Conservation (phyloP, 257 asterid species). For the Solanum arcanum region DNA sequence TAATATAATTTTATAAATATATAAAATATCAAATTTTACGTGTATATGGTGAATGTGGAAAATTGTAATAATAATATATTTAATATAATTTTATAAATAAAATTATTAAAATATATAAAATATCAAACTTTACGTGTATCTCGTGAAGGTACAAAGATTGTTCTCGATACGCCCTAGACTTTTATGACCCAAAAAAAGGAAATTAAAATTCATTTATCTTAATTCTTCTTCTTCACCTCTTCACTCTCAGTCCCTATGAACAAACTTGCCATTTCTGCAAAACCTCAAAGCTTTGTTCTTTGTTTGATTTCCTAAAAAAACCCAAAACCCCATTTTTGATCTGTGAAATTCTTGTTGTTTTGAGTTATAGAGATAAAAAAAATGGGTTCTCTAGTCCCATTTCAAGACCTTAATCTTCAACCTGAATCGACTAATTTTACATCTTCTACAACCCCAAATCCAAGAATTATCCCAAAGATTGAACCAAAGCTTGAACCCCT, state of each 20-base stretch:
- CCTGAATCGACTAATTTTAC: slow-evolving; percentile 7
- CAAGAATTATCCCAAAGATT: slow-evolving; percentile 17
- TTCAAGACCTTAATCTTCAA: slow-evolving; percentile 17
- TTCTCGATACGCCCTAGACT: neutral
- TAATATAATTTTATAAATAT: too few species aligned
- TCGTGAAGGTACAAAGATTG: too few species aligned
- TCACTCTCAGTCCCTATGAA: neutral
- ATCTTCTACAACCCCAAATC: neutral
- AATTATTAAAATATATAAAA: too few species aligned
- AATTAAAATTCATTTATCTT: neutral
- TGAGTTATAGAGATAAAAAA: neutral
- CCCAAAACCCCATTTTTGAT: neutral
- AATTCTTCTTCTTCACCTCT: neutral
- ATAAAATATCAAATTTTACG: too few species aligned
- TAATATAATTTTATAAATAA: too few species aligned
- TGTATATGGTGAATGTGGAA: neutral
- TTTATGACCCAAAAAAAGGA: neutral
- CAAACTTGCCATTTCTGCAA: neutral
- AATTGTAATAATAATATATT: too few species aligned
- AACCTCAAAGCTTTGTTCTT: neutral
- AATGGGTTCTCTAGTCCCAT: neutral
- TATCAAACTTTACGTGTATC: too few species aligned
- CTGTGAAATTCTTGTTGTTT: neutral
- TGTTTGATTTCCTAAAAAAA: neutral
- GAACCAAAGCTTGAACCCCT: slow-evolving; percentile 56